Base-by-base conservation (phyloP, 208 protist genomes). In the Leishmania guyanensis region DNA sequence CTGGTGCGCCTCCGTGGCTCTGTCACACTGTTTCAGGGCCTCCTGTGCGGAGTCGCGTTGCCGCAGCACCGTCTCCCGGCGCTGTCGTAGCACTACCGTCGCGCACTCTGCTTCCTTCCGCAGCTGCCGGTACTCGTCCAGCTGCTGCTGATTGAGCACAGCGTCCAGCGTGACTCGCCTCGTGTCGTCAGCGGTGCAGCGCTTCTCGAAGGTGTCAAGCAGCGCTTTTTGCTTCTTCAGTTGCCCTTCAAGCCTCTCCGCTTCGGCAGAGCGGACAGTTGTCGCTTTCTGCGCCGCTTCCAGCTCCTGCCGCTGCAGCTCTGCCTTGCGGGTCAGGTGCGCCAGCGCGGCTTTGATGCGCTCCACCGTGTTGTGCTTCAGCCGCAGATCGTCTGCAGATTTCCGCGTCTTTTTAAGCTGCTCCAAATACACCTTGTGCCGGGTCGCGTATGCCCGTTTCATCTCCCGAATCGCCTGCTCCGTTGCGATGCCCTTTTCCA, bases 61-160 rank as follows among this genome's bases (percentile, higher is more conserved):
- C 36, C 94, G 85, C 56, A 86, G 74, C 33, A 97, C 77, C 64
- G 93, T 88, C 10, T 95, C 89, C 51, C 90, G 33, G 85, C 96
- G 92, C 79, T 98, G 92, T 0, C 90, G 86, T 76, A 95, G 82
- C 54, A 85, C 89, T 26, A 97, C 93, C 0, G 94, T 97, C 77
- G 92, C 86, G 76, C 94, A 96, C 68, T 97, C 92, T 33, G 91
- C 95, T 80, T 95, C 94, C 60, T 93, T 94, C 46, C 92, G 89
- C 74, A 98, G 91, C 48, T 80, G 82, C 26, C 89, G 85, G 83
- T 97, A 98, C 84, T 98, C 93, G 36, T 46, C 85, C 26, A 95
- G 80, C 66, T 97, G 84, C 54, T 90, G 85, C 22, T 69, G 58
- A 17, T n/a, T 91, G 48, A 98, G 83, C 43, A 84, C 71, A 5